Conservation (phyloP, 768 basidiomycete species). For the Paxillus involutus region DNA sequence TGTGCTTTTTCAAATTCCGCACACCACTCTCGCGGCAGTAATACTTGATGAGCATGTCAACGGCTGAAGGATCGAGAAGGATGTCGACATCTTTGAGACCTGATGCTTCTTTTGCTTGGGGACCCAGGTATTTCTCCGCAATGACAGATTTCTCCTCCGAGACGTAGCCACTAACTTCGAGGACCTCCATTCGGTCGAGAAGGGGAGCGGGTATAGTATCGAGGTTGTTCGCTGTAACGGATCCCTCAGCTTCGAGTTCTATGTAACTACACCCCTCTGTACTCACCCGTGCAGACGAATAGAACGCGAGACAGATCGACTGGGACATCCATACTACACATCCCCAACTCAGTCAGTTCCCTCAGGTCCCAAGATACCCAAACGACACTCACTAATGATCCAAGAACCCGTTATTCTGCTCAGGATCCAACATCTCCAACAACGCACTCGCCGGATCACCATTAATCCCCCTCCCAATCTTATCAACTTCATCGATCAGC, state of each 20-base stretch:
- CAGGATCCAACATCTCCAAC: constrained; percentile 91
- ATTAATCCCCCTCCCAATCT: constrained; percentile 88
- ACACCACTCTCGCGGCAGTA: constrained; percentile 98
- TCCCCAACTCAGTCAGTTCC: constrained; percentile 5
- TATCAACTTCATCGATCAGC: constrained; percentile 94
- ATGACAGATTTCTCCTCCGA: constrained; percentile 91
- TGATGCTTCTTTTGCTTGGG: constrained; percentile 89
- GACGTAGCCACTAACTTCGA: constrained; percentile 94
- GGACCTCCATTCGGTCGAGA: constrained; percentile 94
- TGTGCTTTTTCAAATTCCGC: constrained; percentile 95
- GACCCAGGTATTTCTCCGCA: constrained; percentile 83
- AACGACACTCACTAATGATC: constrained; percentile 83
- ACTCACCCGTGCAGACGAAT: constrained; percentile 87
- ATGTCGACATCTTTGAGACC: constrained; percentile 88
- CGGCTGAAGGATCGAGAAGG: constrained; percentile 67
- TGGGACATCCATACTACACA: constrained; percentile 88
- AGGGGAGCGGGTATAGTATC: constrained; percentile 94
- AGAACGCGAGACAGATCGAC: constrained; percentile 95
- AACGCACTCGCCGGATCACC: constrained; percentile 92
- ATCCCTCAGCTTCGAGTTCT: constrained; percentile 8
- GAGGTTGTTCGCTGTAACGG: constrained; percentile 72
- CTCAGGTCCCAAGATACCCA: not conserved
- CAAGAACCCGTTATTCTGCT: constrained; percentile 92
- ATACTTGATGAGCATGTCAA: constrained; percentile 91
- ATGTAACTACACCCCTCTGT: not conserved